Evolutionary conservation across 352 stramenopile genomes (phyloP).

Genomic region (Phytophthora cryptogea): DNA sequence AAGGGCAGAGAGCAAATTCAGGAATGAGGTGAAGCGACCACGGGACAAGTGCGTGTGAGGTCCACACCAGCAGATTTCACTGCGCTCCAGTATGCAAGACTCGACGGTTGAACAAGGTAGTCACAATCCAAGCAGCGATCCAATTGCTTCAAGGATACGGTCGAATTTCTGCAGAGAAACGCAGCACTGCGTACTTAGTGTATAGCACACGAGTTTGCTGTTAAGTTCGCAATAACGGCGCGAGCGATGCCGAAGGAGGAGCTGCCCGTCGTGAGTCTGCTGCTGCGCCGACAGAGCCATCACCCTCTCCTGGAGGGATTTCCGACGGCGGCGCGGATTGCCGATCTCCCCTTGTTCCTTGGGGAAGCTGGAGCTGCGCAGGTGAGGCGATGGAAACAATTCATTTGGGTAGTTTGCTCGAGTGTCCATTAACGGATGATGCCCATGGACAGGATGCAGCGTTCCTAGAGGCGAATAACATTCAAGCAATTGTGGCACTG

Average conservation of each 20-base stretch:
- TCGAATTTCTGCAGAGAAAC: slow-evolving; percentile 22
- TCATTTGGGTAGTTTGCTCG: neutral
- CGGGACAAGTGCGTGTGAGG: neutral
- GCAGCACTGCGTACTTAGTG: slow-evolving; percentile 8
- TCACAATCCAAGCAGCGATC: neutral
- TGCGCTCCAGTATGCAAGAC: neutral
- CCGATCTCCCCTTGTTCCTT: slow-evolving; percentile 56
- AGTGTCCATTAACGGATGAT: slow-evolving; percentile 1
- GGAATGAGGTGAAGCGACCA: slow-evolving; percentile 24
- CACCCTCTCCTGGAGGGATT: slow-evolving; percentile 55
- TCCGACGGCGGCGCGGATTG: slow-evolving; percentile 48
- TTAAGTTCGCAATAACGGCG: neutral
- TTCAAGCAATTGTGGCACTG: slow-evolving; percentile 60
- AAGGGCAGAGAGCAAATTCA: slow-evolving; percentile 21
- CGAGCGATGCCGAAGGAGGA: slow-evolving; percentile 5
- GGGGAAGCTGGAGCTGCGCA: slow-evolving; percentile 57
- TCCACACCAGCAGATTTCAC: neutral
- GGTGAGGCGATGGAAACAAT: slow-evolving; percentile 20
- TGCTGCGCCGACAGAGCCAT: slow-evolving; percentile 48
- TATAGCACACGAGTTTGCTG: no score
- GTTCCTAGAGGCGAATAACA: slow-evolving; percentile 48
- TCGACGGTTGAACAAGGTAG: neutral
- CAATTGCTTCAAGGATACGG: slow-evolving; percentile 16
- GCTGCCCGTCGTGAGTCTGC: slow-evolving; percentile 32
- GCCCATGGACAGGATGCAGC: slow-evolving; percentile 34